A percentile compares a stretch with the other conserved stretches of the same genome.
phyloP scores from a whole-genome alignment of 805 yeast genomes.

The Ogataea ganodermae region DNA sequence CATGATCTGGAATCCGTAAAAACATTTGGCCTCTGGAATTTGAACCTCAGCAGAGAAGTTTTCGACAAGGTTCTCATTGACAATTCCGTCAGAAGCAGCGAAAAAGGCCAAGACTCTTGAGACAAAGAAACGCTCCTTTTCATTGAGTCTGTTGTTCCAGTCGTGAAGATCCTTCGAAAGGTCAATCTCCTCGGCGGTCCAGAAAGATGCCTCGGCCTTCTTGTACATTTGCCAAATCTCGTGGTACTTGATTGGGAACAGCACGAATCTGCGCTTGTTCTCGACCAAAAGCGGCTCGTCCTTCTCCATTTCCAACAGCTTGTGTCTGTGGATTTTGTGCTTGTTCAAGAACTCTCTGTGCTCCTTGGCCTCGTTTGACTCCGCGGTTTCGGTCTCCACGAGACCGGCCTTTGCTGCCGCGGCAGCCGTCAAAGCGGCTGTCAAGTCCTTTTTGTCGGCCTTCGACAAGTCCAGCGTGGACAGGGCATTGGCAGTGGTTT shows the following conservation, averaged over 20 bases:
- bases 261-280: constrained; percentile 85
- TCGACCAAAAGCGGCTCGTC: constrained; percentile 87
- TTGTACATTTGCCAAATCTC: constrained; percentile 99
- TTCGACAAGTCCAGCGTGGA: constrained; percentile 50
- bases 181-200: constrained; percentile 99
- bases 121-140: constrained; percentile 89
- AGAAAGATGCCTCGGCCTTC: constrained; percentile 98
- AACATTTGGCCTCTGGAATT: constrained; percentile 96
- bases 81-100: constrained; percentile 98
- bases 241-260: constrained; percentile 95
- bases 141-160: constrained; percentile 88
- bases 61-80: constrained; percentile 95
- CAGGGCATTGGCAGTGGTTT: constrained; percentile 59
- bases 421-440: constrained; percentile 42
- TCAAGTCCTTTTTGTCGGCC: constrained; percentile 44
- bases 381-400: constrained; percentile 18
- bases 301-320: constrained; percentile 72
- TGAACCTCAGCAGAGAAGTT: constrained; percentile 97
- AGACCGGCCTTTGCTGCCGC: constrained; percentile 39
- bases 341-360: constrained; percentile 59
- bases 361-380: constrained; percentile 28
- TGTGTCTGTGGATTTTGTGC: constrained; percentile 72
- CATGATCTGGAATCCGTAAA: constrained; percentile 99
- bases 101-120: constrained; percentile 95
- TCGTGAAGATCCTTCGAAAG: constrained; percentile 87